These are phyloP conservation scores for Heliamphora pulchella DNA, from an alignment of 179 eudicot genomes.

Conservation along the genomic window DNA sequence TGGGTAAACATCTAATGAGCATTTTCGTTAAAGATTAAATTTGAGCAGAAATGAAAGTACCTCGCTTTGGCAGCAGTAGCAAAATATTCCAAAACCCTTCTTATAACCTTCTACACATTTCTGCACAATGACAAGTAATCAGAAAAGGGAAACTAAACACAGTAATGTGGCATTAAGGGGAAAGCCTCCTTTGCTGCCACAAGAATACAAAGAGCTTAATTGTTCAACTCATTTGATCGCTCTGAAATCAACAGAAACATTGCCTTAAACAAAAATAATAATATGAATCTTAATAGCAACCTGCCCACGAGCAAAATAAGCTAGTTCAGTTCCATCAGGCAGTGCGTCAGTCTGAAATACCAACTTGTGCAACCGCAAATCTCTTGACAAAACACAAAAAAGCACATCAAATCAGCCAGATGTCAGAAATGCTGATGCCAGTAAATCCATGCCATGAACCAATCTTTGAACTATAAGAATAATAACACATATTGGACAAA, in stretches of 20 bases:
- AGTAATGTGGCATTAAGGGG: background rate
- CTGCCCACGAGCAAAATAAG: conserved; percentile 56
- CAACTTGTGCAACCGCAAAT: conserved; percentile 63
- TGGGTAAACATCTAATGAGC: conserved; percentile 4
- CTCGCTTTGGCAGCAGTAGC: conserved; percentile 62
- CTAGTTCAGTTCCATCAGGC: conserved; percentile 69
- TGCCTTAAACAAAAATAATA: background rate
- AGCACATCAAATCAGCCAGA: background rate
- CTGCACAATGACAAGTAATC: conserved; percentile 25
- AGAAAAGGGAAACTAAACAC: background rate
- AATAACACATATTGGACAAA: background rate
- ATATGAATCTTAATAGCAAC: conserved; percentile 24
- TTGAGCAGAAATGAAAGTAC: conserved; percentile 28
- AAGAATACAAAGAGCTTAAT: conserved; percentile 8
- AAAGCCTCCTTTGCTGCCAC: background rate
- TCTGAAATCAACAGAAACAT: background rate
- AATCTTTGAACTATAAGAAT: background rate
- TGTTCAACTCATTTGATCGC: conserved; percentile 12
- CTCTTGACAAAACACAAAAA: conserved; percentile 38
- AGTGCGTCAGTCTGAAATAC: conserved; percentile 58
- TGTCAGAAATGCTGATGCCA: background rate
- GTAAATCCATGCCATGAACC: background rate
- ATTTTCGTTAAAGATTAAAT: background rate
- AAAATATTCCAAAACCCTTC: conserved; percentile 59
- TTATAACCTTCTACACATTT: conserved; percentile 60